Evolutionary conservation across 495 filamentous ascomycete genomes (phyloP).

Genomic region (Rostrohypoxylon terebratum): DNA sequence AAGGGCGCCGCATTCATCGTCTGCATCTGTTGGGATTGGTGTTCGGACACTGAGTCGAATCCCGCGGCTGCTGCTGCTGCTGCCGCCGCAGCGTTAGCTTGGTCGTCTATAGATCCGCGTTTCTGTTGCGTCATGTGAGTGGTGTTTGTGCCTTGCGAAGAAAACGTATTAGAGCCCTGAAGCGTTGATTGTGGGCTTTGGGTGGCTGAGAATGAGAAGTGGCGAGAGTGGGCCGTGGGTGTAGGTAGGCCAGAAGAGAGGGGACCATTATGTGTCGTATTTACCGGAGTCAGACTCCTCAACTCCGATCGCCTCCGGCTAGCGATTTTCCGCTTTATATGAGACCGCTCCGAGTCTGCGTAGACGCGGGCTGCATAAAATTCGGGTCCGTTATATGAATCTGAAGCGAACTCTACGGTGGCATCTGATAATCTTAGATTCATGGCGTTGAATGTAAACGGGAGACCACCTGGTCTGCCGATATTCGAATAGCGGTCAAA

Average conservation of each 20-base stretch:
- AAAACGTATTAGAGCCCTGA: conserved; percentile 44
- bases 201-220: conserved; percentile 50
- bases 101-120: conserved; percentile 43
- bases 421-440: conserved; percentile 66
- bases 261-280: conserved; percentile 25
- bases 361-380: conserved; percentile 54
- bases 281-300: conserved; percentile 43
- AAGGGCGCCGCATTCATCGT: conserved; percentile 51
- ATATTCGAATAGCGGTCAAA: conserved; percentile 77
- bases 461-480: conserved; percentile 53
- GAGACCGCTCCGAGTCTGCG: conserved; percentile 47
- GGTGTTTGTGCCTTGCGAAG: conserved; percentile 22
- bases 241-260: conserved; percentile 46
- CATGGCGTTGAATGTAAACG: conserved; percentile 63
- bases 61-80: conserved; percentile 34
- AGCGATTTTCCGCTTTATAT: conserved; percentile 58
- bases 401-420: conserved; percentile 60
- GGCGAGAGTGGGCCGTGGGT: conserved; percentile 45
- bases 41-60: conserved; percentile 43
- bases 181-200: conserved; percentile 53
- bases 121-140: conserved; percentile 26
- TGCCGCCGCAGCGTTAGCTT: conserved; percentile 20
- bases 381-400: conserved; percentile 60
- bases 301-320: conserved; percentile 53
- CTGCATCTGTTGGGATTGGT: conserved; percentile 40